phyloP scores from a whole-genome alignment of 768 basidiomycete genomes.

The Chlorophyllum brunneum region DNA sequence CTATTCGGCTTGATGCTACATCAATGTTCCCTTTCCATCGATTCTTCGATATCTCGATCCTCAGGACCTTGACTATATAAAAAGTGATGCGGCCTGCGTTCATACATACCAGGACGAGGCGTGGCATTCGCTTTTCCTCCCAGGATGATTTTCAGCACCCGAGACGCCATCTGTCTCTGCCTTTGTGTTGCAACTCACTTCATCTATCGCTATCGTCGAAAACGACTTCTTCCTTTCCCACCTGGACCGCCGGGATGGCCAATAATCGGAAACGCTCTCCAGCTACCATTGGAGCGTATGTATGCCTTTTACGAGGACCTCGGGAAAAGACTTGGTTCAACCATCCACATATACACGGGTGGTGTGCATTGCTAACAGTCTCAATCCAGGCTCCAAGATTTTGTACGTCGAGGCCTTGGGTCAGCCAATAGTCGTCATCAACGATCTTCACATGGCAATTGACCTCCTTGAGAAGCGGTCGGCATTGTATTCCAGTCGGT shows the following conservation, averaged over 20 bases:
- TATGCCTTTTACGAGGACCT: not conserved
- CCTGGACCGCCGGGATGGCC: conserved; percentile 8
- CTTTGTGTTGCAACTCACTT: not conserved
- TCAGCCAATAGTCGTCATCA: conserved; percentile 34
- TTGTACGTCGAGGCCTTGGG: conserved; percentile 52
- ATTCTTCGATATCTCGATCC: no score
- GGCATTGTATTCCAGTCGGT: conserved; percentile 52
- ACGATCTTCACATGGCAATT: conserved; percentile 37
- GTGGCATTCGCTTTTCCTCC: not conserved
- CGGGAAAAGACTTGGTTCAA: not conserved
- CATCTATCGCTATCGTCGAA: not conserved
- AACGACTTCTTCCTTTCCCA: not conserved
- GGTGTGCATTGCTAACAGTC: not conserved
- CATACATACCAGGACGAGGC: no score
- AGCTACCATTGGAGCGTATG: not conserved
- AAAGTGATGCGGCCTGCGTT: no score
- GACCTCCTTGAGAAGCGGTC: conserved; percentile 58
- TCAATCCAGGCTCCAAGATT: conserved; percentile 29
- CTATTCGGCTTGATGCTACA: no score
- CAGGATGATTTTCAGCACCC: not conserved
- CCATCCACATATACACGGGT: not conserved
- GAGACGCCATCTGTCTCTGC: not conserved
- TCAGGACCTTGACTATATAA: no score
- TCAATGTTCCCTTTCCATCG: no score
- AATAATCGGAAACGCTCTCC: conserved; percentile 10